These are phyloP conservation scores for Fusarium luffae DNA, from an alignment of 2,329 filamentous ascomycete species.

Conservation along the genomic window DNA sequence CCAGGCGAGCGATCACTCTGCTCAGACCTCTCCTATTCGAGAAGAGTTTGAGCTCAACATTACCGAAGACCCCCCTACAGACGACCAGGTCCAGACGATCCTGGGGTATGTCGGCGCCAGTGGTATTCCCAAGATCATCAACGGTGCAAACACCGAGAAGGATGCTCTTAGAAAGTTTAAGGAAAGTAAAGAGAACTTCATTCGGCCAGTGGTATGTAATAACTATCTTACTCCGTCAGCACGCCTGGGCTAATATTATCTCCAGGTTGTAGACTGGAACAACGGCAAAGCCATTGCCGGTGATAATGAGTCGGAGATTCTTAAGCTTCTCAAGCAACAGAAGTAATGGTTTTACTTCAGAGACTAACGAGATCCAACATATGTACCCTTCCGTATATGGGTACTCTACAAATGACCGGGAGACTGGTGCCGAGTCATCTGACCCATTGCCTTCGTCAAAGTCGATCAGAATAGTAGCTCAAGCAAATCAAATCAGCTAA, in stretches of 20 bases:
- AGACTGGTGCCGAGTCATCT: constrained; percentile 15
- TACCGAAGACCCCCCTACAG: constrained; percentile 81
- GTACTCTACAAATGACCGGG: constrained; percentile 12
- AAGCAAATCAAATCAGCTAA: background rate
- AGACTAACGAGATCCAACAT: constrained; percentile 23
- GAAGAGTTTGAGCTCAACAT: constrained; percentile 88
- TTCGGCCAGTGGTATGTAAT: constrained; percentile 77
- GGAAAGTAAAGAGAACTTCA: constrained; percentile 74
- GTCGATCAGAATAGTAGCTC: background rate
- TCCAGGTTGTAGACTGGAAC: constrained; percentile 85
- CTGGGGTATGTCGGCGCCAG: constrained; percentile 79
- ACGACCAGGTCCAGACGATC: constrained; percentile 84
- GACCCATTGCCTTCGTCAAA: constrained; percentile 2
- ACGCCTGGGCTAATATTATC: constrained; percentile 11
- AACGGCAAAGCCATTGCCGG: constrained; percentile 84
- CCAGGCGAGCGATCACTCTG: constrained; percentile 78
- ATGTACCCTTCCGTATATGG: constrained; percentile 31
- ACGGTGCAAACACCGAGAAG: constrained; percentile 76
- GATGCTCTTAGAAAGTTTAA: constrained; percentile 86
- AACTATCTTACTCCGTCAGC: background rate
- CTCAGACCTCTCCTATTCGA: constrained; percentile 65
- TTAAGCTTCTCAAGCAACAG: constrained; percentile 77
- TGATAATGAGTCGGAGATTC: constrained; percentile 87
- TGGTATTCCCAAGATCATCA: constrained; percentile 71
- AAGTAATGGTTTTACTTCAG: constrained; percentile 45